A percentile compares a stretch with the other conserved stretches of the same genome.
These are phyloP conservation scores for Trametes elegans DNA, from an alignment of 768 basidiomycete species.

Conservation along the genomic window DNA sequence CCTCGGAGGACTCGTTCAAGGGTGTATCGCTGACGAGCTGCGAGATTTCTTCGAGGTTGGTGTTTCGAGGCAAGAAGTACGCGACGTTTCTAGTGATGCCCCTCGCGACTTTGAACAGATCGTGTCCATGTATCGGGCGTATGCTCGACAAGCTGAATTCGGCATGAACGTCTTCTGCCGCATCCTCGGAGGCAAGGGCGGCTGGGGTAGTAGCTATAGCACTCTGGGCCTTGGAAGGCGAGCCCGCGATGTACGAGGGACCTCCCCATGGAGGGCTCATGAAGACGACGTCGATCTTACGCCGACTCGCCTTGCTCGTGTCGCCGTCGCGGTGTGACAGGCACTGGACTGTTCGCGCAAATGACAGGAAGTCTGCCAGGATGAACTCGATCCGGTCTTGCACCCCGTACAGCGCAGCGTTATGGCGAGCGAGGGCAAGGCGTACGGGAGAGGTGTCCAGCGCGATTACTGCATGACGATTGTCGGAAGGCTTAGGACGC, in stretches of 20 bases:
- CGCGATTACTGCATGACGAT: conserved; percentile 73
- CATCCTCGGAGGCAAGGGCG: neutral
- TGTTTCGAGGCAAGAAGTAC: conserved; percentile 86
- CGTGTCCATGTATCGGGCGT: conserved; percentile 76
- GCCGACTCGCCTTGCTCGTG: conserved; percentile 21
- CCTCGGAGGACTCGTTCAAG: neutral
- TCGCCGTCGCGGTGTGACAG: conserved; percentile 10
- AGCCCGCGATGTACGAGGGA: conserved; percentile 59
- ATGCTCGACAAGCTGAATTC: conserved; percentile 71
- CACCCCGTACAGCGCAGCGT: conserved; percentile 92
- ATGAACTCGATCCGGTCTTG: conserved; percentile 95
- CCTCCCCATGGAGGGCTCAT: conserved; percentile 97
- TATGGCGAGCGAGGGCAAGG: conserved; percentile 90
- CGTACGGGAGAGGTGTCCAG: conserved; percentile 82
- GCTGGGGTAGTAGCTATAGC: neutral
- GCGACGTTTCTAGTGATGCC: conserved; percentile 80
- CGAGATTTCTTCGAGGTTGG: conserved; percentile 69
- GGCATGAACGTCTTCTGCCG: conserved; percentile 20
- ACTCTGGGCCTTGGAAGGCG: conserved; percentile 17
- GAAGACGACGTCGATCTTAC: conserved; percentile 85
- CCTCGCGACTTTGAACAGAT: conserved; percentile 75
- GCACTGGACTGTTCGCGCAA: conserved; percentile 52
- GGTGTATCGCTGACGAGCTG: conserved; percentile 36
- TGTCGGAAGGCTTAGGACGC: neutral
- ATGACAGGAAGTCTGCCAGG: conserved; percentile 79